Evolutionary conservation across 2,329 filamentous ascomycete species (phyloP).

Genomic region (Penicillium fuscoglaucum): DNA sequence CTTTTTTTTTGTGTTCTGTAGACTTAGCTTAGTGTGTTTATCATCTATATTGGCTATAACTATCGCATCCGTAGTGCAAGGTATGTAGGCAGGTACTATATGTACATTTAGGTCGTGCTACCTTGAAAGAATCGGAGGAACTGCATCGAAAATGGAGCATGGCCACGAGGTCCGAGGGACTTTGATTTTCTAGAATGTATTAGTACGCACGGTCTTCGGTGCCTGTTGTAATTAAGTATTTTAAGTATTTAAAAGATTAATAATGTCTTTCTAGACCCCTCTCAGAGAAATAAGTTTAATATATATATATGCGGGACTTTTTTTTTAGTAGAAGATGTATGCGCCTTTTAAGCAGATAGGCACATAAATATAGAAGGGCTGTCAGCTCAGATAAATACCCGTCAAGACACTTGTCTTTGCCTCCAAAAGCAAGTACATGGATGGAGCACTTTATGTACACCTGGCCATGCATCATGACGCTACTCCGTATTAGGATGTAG

Average conservation of each 20-base stretch:
- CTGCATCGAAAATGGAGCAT: neutral
- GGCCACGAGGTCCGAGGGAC: slow-evolving; percentile 5
- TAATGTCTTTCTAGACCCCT: neutral
- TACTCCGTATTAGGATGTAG: slow-evolving; percentile 14
- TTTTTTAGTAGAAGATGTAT: slow-evolving; percentile 8
- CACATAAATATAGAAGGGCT: slow-evolving; percentile 1
- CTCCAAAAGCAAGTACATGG: neutral
- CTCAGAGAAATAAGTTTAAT: neutral
- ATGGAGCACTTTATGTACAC: neutral
- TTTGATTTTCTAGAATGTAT: neutral
- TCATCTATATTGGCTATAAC: neutral
- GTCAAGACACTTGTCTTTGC: neutral
- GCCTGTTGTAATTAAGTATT: neutral
- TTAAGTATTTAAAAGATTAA: neutral
- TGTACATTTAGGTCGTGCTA: neutral
- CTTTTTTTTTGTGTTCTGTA: neutral
- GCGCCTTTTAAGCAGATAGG: slow-evolving; percentile 14
- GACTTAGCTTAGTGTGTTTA: neutral
- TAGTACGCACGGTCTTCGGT: neutral
- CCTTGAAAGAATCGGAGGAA: neutral
- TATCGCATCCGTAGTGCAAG: neutral
- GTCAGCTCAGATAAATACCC: neutral
- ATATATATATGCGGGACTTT: slow-evolving; percentile 4
- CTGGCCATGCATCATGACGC: slow-evolving; percentile 24
- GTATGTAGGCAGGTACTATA: neutral